Percentiles rank a stretch among this genome's conserved stretches.
phyloP scores from a whole-genome alignment of 768 basidiomycete genomes.

The Rhodotorula toruloides region DNA sequence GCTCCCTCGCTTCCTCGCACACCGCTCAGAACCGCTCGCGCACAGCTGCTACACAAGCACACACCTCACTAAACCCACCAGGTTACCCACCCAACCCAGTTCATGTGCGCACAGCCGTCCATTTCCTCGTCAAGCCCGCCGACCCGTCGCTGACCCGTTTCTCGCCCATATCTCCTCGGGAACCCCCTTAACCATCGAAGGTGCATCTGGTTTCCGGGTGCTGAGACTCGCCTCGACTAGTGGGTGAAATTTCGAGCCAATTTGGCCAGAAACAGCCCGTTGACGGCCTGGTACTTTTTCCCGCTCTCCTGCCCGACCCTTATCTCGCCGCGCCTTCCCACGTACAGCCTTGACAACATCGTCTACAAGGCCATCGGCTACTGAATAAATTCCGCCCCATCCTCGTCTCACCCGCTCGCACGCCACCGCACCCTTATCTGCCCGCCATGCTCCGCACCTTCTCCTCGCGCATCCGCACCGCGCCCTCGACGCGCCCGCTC shows the following conservation, averaged over 20 bases:
- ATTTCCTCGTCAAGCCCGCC: too few species aligned
- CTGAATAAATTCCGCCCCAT: not conserved
- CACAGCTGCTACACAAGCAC: too few species aligned
- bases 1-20: too few species aligned
- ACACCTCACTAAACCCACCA: too few species aligned
- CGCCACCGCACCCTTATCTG: not conserved
- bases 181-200: too few species aligned
- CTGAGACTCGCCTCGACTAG: too few species aligned
- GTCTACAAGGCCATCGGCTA: slow-evolving; percentile 30
- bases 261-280: not conserved
- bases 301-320: not conserved
- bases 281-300: slow-evolving; percentile 1
- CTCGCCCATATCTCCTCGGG: too few species aligned
- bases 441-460: slow-evolving; percentile 37
- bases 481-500: slow-evolving; percentile 10
- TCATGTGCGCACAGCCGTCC: too few species aligned
- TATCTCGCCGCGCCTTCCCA: not conserved
- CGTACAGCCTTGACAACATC: slow-evolving; percentile 19
- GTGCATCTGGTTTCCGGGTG: too few species aligned
- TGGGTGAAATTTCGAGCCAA: not conserved
- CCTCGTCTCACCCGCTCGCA: not conserved
- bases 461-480: slow-evolving; percentile 24
- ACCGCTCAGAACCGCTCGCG: too few species aligned
- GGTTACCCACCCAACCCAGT: too few species aligned
- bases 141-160: too few species aligned